Conservation (phyloP, 2,329 filamentous ascomycete species). For the Coniochaeta sp. region DNA sequence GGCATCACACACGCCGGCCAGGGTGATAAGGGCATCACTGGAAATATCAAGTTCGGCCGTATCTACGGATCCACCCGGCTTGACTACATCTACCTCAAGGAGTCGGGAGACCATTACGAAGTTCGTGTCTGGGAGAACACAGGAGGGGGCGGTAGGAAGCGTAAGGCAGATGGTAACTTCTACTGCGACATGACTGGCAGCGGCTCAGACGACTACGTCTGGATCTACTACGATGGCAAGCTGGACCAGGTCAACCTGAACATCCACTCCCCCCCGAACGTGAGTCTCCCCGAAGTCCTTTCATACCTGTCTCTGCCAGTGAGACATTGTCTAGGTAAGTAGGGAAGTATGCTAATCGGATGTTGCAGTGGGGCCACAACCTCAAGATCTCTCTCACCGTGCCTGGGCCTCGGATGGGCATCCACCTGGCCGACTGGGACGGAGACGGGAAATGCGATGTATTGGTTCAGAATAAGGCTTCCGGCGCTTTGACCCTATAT, state of each 20-base stretch:
- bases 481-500: slow-evolving; percentile 5
- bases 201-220: slow-evolving; percentile 4
- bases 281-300: too few relatives aligned
- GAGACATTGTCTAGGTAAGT: too few relatives aligned
- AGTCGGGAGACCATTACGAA: not conserved
- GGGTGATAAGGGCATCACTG: not conserved
- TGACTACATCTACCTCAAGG: slow-evolving; percentile 11
- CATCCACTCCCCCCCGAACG: slow-evolving; percentile 7
- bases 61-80: slow-evolving; percentile 11
- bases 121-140: slow-evolving; percentile 6
- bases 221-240: not conserved
- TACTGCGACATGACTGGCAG: slow-evolving; percentile 7
- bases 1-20: slow-evolving; percentile 10
- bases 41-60: slow-evolving; percentile 11
- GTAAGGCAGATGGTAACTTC: slow-evolving; percentile 5
- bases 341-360: too few relatives aligned
- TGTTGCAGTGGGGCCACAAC: slow-evolving; percentile 5
- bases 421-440: slow-evolving; percentile 9
- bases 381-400: slow-evolving; percentile 3
- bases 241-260: slow-evolving; percentile 8
- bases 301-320: too few relatives aligned
- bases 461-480: slow-evolving; percentile 6
- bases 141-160: slow-evolving; percentile 4
- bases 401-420: slow-evolving; percentile 5
- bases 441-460: slow-evolving; percentile 9